Evolutionary conservation across 169 alveolate species (phyloP).

Genomic region (Pseudocohnilembus persalinus): DNA sequence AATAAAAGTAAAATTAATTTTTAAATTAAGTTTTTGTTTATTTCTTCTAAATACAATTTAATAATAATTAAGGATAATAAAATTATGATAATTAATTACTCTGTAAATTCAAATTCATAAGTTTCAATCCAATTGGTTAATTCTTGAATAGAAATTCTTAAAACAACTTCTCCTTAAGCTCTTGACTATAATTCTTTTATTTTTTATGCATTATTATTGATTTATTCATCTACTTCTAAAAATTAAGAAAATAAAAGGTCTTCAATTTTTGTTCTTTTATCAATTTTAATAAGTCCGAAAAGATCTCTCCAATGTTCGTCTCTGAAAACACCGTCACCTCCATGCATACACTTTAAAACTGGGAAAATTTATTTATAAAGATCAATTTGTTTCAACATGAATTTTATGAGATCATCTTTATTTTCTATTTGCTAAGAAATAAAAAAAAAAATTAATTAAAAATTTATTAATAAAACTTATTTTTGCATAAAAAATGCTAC

Average conservation of each 20-base stretch:
- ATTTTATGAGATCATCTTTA: slow-evolving; percentile 70
- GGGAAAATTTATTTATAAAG: slow-evolving; percentile 71
- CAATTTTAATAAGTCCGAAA: slow-evolving; percentile 80
- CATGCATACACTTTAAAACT: slow-evolving; percentile 66
- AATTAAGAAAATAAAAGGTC: slow-evolving; percentile 80
- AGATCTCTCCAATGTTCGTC: slow-evolving; percentile 93
- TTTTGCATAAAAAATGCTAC: too few relatives aligned
- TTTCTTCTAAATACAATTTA: too few relatives aligned
- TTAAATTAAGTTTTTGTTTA: too few relatives aligned
- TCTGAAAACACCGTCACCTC: slow-evolving; percentile 90
- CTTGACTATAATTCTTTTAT: slow-evolving; percentile 89
- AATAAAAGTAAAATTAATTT: too few relatives aligned
- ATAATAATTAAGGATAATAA: too few relatives aligned
- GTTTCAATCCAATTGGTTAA: slow-evolving; percentile 91
- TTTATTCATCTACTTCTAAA: slow-evolving; percentile 67
- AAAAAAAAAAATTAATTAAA: too few relatives aligned
- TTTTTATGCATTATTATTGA: slow-evolving; percentile 74
- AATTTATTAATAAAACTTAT: too few relatives aligned
- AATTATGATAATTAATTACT: too few relatives aligned
- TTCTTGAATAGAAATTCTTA: slow-evolving; percentile 93
- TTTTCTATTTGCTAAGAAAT: slow-evolving; percentile 44
- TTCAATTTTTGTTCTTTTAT: slow-evolving; percentile 82
- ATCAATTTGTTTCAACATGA: slow-evolving; percentile 72
- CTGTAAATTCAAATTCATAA: slow-evolving; percentile 86
- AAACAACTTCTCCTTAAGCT: slow-evolving; percentile 92